Evolutionary conservation across 768 basidiomycete genomes (phyloP), one percentile per base, ranked within the genome.

Genomic region (Holtermanniella nyarrowii): DNA sequence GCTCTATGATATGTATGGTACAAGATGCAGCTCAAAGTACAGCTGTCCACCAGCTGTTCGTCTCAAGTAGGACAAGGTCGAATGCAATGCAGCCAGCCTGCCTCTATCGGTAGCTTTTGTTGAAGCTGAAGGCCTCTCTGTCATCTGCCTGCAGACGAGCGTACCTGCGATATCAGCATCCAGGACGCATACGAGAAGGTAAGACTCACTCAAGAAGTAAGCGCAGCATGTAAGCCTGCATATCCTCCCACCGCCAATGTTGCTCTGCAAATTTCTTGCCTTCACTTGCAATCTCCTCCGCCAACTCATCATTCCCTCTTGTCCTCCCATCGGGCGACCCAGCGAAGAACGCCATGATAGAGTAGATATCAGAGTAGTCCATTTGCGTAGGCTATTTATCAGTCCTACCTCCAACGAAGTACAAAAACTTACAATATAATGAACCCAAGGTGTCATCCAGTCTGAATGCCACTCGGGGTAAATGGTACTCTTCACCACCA

Each of bases 361-460:
- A 54, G 59, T 64, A 66, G n/a, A 71, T 47, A 40, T 71, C 70
- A 3, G 68, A 66, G 48, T 69, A 69, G 55, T 71, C 70, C 22
- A 66, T 50, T 53, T 71, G 61, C 42, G 56, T 58, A 16, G 70
- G 70, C 71, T 73, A 44, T 24, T 21, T 5, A 31, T 49, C 44
- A 51, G 22, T 5, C 48, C 7, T 21, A 42, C 13, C 14, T 44
- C 18, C 31, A 25, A 43, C 18, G 44, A 51, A 24, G 12, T 43
- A 25, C 20, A 41, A 16, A 18, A 20, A 62, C 70, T 56, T 42
- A 73, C 71, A 25, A 73, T 63, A 45, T 71, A 72, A 54, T 73
- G 72, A 22, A 68, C 66, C 63, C 69, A 72, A 13, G 72, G 72
- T 5, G 65, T 70, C 52, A 74, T 44, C 69, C 71, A 71, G 52